phyloP scores from a whole-genome alignment of 1,284 basidiomycete genomes.

The Marasmius oreades region DNA sequence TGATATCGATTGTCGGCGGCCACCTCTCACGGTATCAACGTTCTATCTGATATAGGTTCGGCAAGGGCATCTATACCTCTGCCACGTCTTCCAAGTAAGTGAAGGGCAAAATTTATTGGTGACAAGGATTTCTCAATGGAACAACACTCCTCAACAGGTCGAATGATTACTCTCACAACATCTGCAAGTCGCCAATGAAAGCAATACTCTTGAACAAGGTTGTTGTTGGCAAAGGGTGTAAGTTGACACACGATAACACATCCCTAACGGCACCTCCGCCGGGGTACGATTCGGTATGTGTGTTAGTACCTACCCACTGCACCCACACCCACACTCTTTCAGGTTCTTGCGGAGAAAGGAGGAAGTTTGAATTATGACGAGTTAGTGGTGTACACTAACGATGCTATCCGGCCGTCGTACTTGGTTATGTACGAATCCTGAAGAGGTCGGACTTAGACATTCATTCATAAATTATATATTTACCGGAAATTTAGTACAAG shows the following conservation, averaged over 20 bases:
- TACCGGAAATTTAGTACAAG: not conserved
- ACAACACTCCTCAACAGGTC: no score
- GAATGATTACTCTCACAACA: slow-evolving; percentile 60
- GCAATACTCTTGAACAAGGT: slow-evolving; percentile 66
- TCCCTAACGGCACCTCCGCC: slow-evolving; percentile 48
- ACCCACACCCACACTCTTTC: slow-evolving; percentile 5
- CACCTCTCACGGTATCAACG: not conserved
- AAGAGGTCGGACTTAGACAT: no score
- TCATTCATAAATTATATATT: not conserved
- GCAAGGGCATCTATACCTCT: slow-evolving; percentile 57
- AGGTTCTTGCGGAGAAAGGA: slow-evolving; percentile 60
- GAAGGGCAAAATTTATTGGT: not conserved
- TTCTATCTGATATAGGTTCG: slow-evolving; percentile 39
- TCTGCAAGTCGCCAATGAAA: slow-evolving; percentile 46
- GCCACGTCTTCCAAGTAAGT: slow-evolving; percentile 58
- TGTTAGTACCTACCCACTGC: not conserved
- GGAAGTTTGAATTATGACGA: slow-evolving; percentile 63
- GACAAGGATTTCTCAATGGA: no score
- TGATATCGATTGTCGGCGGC: slow-evolving; percentile 11
- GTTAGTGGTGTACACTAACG: slow-evolving; percentile 59
- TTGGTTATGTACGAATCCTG: slow-evolving; percentile 56
- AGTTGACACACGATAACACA: slow-evolving; percentile 53
- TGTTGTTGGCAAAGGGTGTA: slow-evolving; percentile 62
- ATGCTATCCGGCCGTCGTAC: slow-evolving; percentile 63
- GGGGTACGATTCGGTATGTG: slow-evolving; percentile 58